A percentile compares a stretch with the other conserved stretches of the same genome.
Conservation (phyloP, 768 basidiomycete genomes). For the Ramaria rubella region DNA sequence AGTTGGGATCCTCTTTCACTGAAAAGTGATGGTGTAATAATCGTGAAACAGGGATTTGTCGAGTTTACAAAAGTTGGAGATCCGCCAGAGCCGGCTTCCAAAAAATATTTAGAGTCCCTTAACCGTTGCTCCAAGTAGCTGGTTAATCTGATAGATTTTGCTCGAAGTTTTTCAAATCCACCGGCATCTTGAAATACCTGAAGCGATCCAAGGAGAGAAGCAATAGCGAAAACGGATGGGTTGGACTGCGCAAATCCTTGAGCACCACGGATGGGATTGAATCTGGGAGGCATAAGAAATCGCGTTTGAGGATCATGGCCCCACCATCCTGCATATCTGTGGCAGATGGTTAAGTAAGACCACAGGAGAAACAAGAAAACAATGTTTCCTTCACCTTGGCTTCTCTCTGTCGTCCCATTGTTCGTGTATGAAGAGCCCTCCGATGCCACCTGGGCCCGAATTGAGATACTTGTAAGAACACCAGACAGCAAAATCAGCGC, state of each 20-base stretch:
- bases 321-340: slow-evolving; percentile 95
- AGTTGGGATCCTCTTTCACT: slow-evolving; percentile 78
- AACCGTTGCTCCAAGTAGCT: slow-evolving; percentile 61
- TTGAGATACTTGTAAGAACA: slow-evolving; percentile 99
- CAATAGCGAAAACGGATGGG: slow-evolving; percentile 74
- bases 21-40: slow-evolving; percentile 75
- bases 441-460: slow-evolving; percentile 95
- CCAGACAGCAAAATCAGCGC: slow-evolving; percentile 96
- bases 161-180: slow-evolving; percentile 61
- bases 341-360: not conserved
- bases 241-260: slow-evolving; percentile 97
- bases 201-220: slow-evolving; percentile 77
- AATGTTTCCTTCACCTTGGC: slow-evolving; percentile 47
- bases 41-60: slow-evolving; percentile 62
- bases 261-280: slow-evolving; percentile 81
- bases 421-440: slow-evolving; percentile 84
- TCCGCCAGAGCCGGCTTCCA: slow-evolving; percentile 18
- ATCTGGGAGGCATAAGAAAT: slow-evolving; percentile 82
- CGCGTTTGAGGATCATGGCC: slow-evolving; percentile 84
- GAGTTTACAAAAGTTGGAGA: not conserved
- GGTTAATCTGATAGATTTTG: slow-evolving; percentile 68
- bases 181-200: slow-evolving; percentile 74
- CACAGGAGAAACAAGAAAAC: slow-evolving; percentile 13
- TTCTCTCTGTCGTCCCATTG: slow-evolving; percentile 60
- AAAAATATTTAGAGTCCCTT: slow-evolving; percentile 54